Base-by-base conservation (phyloP, 768 basidiomycete species). In the Asterophora lycoperdoides region DNA sequence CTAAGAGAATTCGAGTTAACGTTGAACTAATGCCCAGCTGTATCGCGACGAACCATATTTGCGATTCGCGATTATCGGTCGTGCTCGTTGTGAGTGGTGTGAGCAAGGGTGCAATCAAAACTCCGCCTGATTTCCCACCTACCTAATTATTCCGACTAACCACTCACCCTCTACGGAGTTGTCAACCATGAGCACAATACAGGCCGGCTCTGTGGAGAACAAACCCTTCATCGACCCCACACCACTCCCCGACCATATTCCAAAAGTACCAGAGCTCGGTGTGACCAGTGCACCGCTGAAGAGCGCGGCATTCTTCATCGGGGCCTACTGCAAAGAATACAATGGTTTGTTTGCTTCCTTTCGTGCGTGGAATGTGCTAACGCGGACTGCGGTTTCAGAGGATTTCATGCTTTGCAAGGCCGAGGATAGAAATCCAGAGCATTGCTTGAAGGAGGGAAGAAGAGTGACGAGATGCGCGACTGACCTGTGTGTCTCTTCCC, bases 261-360 rank as follows among this genome's bases (percentile, higher is more conserved):
- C 94, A 29, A 83, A 81, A 61, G 90, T 97, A 32, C 75, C 81
- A 52, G 96, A 99, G 69, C 69, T 99, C 38, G 95, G 94, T 35
- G 77, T 74, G 37, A 92, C 92, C 1, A 94, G 91, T 56, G 96
- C 85, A 51, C 96, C 95, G 1, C 74, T 98, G 61, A 97, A 98
- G 75, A 90, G 88, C 58, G 93, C 95, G 1, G 87, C 92, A 7
- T 98, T 97, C 80, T 97, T 97, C 73, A 83, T 99, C 65, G 96
- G 93, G 23, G 86, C 89, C 32, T 80, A 91, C 65, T 99, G 95
- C 80, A 92, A 92, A 69, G 89, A 93, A 49, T 95, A 83, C 72
- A 98, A 95, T 71, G 95, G 95, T 97, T 52, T 44, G 87, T 70
- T 13, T 19, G 26, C 10, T 17, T 32, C 20, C 13, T 18, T 33